phyloP scores from a whole-genome alignment of 257 asterid species.

The Nicotiana tabacum region DNA sequence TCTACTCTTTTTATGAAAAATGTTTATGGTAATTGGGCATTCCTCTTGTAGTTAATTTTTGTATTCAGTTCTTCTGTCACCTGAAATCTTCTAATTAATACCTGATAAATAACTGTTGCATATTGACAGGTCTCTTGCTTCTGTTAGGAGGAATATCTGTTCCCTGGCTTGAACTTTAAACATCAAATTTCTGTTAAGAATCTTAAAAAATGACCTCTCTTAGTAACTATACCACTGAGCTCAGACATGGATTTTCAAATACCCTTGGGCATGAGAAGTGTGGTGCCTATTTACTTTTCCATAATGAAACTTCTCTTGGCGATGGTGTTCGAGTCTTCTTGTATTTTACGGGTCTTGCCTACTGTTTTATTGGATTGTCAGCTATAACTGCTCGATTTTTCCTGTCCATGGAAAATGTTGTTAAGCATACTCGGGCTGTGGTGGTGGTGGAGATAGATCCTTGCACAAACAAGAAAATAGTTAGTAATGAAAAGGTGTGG shows the following conservation, averaged over 20 bases:
- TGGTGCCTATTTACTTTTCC: constrained; percentile 42
- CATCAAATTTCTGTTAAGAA: constrained; percentile 15
- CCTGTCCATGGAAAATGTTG: constrained; percentile 90
- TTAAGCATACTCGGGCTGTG: constrained; percentile 59
- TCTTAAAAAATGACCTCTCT: constrained; percentile 21
- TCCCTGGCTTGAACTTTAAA: constrained; percentile 26
- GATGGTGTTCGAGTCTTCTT: constrained; percentile 48
- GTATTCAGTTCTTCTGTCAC: background rate
- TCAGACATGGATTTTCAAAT: constrained; percentile 22
- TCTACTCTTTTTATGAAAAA: no score
- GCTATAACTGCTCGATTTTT: constrained; percentile 89
- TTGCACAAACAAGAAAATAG: constrained; percentile 39
- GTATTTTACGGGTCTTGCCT: constrained; percentile 61
- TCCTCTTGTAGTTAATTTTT: no score
- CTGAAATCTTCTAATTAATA: background rate
- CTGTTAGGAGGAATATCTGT: background rate
- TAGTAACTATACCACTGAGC: constrained; percentile 20
- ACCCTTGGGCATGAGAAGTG: constrained; percentile 36
- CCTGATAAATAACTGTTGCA: background rate
- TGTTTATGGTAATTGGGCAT: no score
- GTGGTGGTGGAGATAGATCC: constrained; percentile 53
- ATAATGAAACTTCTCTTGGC: constrained; percentile 47
- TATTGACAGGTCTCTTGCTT: background rate
- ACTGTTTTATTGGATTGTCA: constrained; percentile 84
- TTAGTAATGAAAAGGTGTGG: constrained; percentile 69